Evolutionary conservation across 441 rosid genomes (phyloP), one percentile per base, ranked within the genome.

Genomic region (Euphorbia celastroides): DNA sequence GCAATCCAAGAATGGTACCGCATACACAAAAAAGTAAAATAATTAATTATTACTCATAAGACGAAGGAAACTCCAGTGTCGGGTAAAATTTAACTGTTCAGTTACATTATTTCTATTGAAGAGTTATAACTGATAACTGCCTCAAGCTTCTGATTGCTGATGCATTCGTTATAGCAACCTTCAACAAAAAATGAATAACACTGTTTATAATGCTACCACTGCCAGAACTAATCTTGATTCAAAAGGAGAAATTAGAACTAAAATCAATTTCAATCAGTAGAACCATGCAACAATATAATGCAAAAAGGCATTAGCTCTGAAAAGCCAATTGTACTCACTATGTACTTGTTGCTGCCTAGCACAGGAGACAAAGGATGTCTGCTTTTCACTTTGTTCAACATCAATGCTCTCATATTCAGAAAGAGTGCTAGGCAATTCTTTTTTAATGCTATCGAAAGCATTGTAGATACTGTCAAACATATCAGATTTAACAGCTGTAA

Each of bases 391-490:
- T 51, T 84, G 86, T 77, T 72, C 79, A 61, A 72, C 81, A 69
- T 85, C 90, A 72, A 77, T 82, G 72, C 66, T 85, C 75, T 82
- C 92, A 67, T 67, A 75, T 80, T 73, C 85, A 36, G 80, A 65
- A 46, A 12, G 34, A 32, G 64, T 61, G 62, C 66, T 65, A 60
- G 72, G 66, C 54, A 67, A 63, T 66, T 85, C 93, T 61, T 70
- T 66, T 64, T 72, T 78, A n/a, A 78, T 65, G 23, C 69, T 84
- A 76, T 86, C 93, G 57, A 92, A 77, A 78, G 86, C 71, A 81
- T 88, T 94, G 76, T 94, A 89, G 61, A 86, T 81, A 67, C 89
- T 94, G 82, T 95, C 96, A 85, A 92, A 89, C 84, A 84, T 81
- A 68, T 94, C 96, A 66, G 65, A 77, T 85, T 80, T 90, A 67